Evolutionary conservation across 1,284 basidiomycete genomes (phyloP), one percentile per base, ranked within the genome.

Genomic region (Psilocybe mexicana): DNA sequence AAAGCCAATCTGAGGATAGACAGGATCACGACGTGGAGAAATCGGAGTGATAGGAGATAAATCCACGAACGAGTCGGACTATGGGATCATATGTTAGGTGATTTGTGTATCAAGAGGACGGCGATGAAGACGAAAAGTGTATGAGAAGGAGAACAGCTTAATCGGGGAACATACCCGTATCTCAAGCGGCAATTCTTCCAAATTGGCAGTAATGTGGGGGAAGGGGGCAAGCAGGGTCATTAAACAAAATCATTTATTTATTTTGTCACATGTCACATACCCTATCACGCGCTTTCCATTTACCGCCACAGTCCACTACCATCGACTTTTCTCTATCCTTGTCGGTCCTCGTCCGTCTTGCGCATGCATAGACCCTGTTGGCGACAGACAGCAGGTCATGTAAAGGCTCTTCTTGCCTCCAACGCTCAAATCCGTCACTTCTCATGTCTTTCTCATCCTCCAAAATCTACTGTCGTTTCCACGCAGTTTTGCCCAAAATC

Each of bases 331-430:
- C 30, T 33, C 30, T 33, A 4, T 8, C 30, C 8, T 33, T 33
- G 5, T 33, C 30, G 30, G 30, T 33, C 49, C 45, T 52, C 45
- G 60, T 52, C 59, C 57, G 56, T 58, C 63, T 64, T 69, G 79
- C 79, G 80, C 70, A 84, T 84, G 82, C 74, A 80, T 80, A 79
- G 72, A 67, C 72, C 72, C 61, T 66, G 70, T 60, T 69, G 70
- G 64, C 70, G 60, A 55, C 60, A 67, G 63, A 65, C 62, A 65
- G 65, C 67, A 66, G 75, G 72, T 71, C 72, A 83, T 82, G 80
- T 82, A 80, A 76, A 69, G 66, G 67, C 69, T 66, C 58, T 52
- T 54, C 61, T 59, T 62, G 57, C 55, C 40, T 44, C 40, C 57
- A 54, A 46, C 35, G 28, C 36, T 44, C 28, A 33, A 8, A 38